Evolutionary conservation across 2,329 filamentous ascomycete species (phyloP), one percentile per base, ranked within the genome.

Genomic region (Tothia fuscella): DNA sequence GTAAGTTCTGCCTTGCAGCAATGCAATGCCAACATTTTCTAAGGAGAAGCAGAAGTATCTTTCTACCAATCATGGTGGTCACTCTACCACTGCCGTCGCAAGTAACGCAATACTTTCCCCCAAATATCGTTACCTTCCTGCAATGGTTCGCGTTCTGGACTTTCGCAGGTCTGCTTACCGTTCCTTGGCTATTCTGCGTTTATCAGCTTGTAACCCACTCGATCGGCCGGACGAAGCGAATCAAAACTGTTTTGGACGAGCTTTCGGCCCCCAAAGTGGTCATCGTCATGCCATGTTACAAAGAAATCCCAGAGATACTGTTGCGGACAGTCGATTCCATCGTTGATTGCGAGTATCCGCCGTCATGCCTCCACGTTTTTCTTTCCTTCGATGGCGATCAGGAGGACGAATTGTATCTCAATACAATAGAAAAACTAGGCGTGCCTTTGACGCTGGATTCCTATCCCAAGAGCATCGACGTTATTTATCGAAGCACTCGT

Each of bases 121-220:
- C 58, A 3, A 41, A 60, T 1, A 74, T 91, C 68, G 81, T 91
- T 30, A 61, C 58, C 2, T 70, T 82, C 35, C 70, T 96, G 12
- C 88, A 95, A 57, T 93, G 86, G 82, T 94, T 96, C 55, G 88
- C 87, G 3, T 96, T 96, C 60, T 95, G 85, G 80, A 79, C 82
- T 21, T 96, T 96, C 51, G 81, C 88, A 1, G 76, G 77, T 48
- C 75, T 96, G 7, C 66, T 98, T 44, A 86, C 82, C 1, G 70
- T 94, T 2, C 91, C 91, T 0, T 95, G 87, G 86, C 71, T 94
- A 3, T 83, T 95, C 55, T 95, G 88, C 60, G 74, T 96, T 43
- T 94, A 93, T 56, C 82, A 93, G 54, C 74, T 95, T 4, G 82
- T 93, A 43, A 93, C 84, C 6, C 82, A 91, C 52, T 82, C 85